Evolutionary conservation across 2,329 filamentous ascomycete genomes (phyloP), one percentile per base, ranked within the genome.

Genomic region (Penicillium sp.): DNA sequence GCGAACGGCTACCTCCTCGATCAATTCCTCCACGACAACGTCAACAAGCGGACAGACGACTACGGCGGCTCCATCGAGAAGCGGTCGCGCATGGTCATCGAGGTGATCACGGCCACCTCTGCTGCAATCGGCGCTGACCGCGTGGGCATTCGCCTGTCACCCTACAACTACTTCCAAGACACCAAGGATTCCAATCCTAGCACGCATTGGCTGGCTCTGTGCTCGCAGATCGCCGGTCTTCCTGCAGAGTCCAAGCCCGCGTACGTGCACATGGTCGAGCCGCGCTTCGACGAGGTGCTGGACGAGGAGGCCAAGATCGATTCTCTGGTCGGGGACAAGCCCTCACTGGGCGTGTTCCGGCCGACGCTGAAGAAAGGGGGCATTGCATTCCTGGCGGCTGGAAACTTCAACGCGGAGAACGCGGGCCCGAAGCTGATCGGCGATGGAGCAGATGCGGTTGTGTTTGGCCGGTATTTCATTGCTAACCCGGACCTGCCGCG

Each of bases 1-100:
- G 80, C 80, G 1, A 82, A 85, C 51, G 81, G 83, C 3, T 87
- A 87, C 54, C 69, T 88, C 2, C 60, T 84, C 7, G 75, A 76
- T 41, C 75, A 83, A 50, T 88, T 87, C 60, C 67, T 84, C 10
- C 82, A 79, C 47, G 73, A 76, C 42, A 71, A 62, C 4, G 65
- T 67, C 51, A 83, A 83, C 62, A 67, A 69, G 33, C 71, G 80
- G 2, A 76, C 64, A 2, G 74, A 77, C 44, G 52, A 33, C 36
- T 76, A 64, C 65, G 74, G 63, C 4, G 74, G 74, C 6, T 70
- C 64, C 29, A 56, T 75, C 6, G 69, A 71, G 63, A 74, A 76
- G 48, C 66, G 79, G 43, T 51, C 70, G 36, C 59, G 75, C 13
- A 74, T 81, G 44, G 69, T 64, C 0, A 41, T 80, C 7, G 78